A percentile compares a stretch with the other conserved stretches of the same genome.
Conservation (phyloP, 352 stramenopile genomes). For the Phytophthora tubulina region DNA sequence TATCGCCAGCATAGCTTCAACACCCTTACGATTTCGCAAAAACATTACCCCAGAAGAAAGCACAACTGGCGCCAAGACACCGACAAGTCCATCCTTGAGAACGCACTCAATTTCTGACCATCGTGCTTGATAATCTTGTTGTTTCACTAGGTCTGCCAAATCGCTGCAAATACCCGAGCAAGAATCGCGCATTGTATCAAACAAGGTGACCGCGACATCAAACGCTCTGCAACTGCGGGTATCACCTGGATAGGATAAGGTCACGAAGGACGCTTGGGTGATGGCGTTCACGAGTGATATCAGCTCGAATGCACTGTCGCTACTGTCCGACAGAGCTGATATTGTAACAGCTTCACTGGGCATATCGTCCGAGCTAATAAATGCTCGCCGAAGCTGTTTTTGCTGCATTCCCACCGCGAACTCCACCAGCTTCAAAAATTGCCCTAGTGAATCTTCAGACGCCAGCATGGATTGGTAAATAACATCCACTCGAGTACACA, state of each 20-base stretch:
- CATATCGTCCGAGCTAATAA: neutral
- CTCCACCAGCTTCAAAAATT: slow-evolving; percentile 48
- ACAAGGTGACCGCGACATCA: slow-evolving; percentile 36
- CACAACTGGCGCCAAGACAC: slow-evolving; percentile 51
- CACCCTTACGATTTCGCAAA: slow-evolving; percentile 36
- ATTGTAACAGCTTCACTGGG: neutral
- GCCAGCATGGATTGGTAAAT: slow-evolving; percentile 45
- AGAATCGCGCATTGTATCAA: slow-evolving; percentile 38
- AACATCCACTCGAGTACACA: slow-evolving; percentile 45
- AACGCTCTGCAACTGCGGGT: slow-evolving; percentile 11
- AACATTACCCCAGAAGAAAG: slow-evolving; percentile 51
- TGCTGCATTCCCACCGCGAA: slow-evolving; percentile 50
- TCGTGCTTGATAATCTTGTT: slow-evolving; percentile 8
- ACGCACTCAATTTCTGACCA: slow-evolving; percentile 34
- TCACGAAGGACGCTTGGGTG: slow-evolving; percentile 48
- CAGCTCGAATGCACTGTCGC: slow-evolving; percentile 44
- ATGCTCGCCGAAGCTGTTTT: slow-evolving; percentile 27
- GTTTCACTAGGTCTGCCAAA: slow-evolving; percentile 22
- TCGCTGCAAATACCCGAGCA: slow-evolving; percentile 39
- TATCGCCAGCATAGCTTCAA: slow-evolving; percentile 19
- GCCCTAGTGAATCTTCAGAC: slow-evolving; percentile 40
- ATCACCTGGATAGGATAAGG: slow-evolving; percentile 9
- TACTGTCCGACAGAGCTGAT: slow-evolving; percentile 10
- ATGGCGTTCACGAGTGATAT: slow-evolving; percentile 61
- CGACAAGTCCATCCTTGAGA: slow-evolving; percentile 50